Evolutionary conservation across 495 filamentous ascomycete species (phyloP), one percentile per base, ranked within the genome.

Genomic region (Amniculicola lignicola): DNA sequence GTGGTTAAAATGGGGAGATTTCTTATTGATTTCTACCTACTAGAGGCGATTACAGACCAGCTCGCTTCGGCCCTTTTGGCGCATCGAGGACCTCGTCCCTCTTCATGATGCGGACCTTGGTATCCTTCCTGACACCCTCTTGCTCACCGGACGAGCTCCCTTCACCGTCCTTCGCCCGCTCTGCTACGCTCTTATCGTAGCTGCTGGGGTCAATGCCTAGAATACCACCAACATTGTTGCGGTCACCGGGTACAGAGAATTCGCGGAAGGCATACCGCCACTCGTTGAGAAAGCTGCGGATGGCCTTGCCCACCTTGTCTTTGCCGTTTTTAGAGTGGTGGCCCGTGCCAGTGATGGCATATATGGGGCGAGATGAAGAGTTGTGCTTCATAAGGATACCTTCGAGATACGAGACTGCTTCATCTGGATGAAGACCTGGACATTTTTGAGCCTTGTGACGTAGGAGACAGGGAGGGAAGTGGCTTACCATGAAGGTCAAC

Each of bases 321-420:
- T 96, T 97, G 59, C 93, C 93, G 65, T 95, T 93, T 76, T 97
- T 97, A 61, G 89, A 95, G 67, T 97, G 94, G 64, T 99, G 94
- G 9, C 92, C 92, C 5, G 93, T 96, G 52, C 93, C 93, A 3
- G 90, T 95, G 64, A 97, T 97, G 40, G 90, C 91, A 63, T 97
- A 99, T 24, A 97, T 79, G 2, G 91, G 85, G n/a, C 79, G 63
- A 2, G 65, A 51, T 27, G 69, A 61, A 5, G 43, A 15, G 55
- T 79, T 77, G 57, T 96, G 90, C 66, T 93, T 88, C 27, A 89
- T 74, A 29, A 98, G 82, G 15, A 94, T 84, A 31, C 82, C 80
- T 69, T 95, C 90, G 2, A 99, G 81, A 64, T 96, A 97, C 62
- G 93, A 88, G 39, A 96, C 89, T 7, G 90, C 94, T 78, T 99